Evolutionary conservation across 2,329 filamentous ascomycete species (phyloP), one percentile per base, ranked within the genome.

Genomic region (Xylaria arbuscula): DNA sequence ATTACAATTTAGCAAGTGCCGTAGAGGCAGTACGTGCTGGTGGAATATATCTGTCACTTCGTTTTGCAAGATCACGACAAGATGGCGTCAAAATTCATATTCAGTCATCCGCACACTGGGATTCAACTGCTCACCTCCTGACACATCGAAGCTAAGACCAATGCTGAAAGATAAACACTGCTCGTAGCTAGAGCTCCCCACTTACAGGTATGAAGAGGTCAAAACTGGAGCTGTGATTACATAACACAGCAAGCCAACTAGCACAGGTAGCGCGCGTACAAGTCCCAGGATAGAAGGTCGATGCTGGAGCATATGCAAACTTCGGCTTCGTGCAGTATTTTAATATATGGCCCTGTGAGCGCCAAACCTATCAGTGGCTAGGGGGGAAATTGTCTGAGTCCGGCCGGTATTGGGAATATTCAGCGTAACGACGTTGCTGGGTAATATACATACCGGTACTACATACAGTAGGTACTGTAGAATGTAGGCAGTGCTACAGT

Each of bases 191-290:
- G 32, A 62, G 24, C 38, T 50, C 59, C 19, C 48, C 48, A 6
- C 59, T 42, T 36, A 22, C 2, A 11, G 17, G 51, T 55, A 38
- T 17, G n/a, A 50, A 40, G 67, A 69, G 55, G 67, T 69, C 56
- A 47, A 69, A 64, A 69, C 50, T 61, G 36, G 67, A 61, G 64
- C 22, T 22, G 10, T 47, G 67, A 59, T 69, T 67, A 69, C 55
- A 51, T 67, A 69, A 67, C 17, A 10, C 17, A 5, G 4, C 7
- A 0, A 19, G 17, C n/a, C 19, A 19, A 6, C 13, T 15, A 11
- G 17, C 32, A 17, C 17, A 38, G n/a, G 38, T 24, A 42, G 28
- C n/a, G 40, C 38, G 15, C 28, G 38, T 63, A 7, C 65, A 32
- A 24, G 38, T 65, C 50, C 63, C 9, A 55, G 57, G 51, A 40